Evolutionary conservation across 2,329 filamentous ascomycete species (phyloP).

Genomic region (Colletotrichum melonis): DNA sequence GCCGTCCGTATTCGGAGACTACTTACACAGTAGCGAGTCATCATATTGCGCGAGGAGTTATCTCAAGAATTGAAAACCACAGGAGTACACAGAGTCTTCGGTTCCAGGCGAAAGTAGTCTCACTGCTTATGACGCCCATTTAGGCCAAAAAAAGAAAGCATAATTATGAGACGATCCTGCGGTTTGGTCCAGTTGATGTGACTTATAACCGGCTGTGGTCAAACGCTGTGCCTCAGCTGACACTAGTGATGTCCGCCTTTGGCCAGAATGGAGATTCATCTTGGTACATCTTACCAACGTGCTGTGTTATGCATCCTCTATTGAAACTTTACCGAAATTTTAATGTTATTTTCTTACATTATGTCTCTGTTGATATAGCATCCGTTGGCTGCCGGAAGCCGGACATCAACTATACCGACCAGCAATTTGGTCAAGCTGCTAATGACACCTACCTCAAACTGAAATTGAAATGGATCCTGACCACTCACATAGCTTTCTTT

Average conservation of each 20-base stretch:
- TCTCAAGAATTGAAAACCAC: not conserved
- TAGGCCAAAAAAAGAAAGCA: not conserved
- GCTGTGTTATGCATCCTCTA: not conserved
- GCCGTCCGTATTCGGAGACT: not conserved
- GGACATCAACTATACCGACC: too few species aligned
- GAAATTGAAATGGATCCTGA: too few species aligned
- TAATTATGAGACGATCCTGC: not conserved
- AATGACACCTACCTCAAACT: not conserved
- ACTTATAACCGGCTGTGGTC: not conserved
- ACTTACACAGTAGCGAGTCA: not conserved
- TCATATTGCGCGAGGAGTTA: not conserved
- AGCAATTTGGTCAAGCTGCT: not conserved
- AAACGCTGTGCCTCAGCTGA: not conserved
- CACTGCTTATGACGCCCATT: not conserved
- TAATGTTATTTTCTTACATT: not conserved
- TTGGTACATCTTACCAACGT: not conserved
- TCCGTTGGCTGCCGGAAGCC: not conserved
- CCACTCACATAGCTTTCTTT: not conserved
- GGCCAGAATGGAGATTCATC: not conserved
- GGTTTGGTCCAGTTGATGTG: too few species aligned
- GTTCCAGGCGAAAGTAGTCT: not conserved
- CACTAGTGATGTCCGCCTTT: not conserved
- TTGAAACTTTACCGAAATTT: not conserved
- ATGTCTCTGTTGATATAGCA: not conserved
- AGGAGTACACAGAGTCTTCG: not conserved